phyloP scores from a whole-genome alignment of 345 rosid species.

The Boechera divaricarpa region DNA sequence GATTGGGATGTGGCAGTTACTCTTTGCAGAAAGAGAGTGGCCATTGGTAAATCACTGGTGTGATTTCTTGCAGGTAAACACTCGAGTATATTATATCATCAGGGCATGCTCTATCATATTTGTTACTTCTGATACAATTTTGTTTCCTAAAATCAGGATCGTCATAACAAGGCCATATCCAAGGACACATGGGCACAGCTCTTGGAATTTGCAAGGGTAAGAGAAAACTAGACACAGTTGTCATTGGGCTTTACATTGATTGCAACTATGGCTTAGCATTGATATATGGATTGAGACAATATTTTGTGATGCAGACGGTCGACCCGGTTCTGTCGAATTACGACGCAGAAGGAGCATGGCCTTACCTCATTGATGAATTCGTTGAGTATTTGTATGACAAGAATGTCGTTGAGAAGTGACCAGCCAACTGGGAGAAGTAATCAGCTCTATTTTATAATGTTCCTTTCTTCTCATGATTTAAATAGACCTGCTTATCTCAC shows the following conservation, averaged over 20 bases:
- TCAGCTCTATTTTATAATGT: slow-evolving; percentile 21
- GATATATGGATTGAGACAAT: slow-evolving; percentile 26
- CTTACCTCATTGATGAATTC: slow-evolving; percentile 93
- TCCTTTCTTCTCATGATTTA: slow-evolving; percentile 28
- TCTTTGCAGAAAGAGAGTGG: slow-evolving; percentile 96
- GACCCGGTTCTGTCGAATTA: slow-evolving; percentile 72
- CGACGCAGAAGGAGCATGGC: slow-evolving; percentile 98
- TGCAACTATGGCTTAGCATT: slow-evolving; percentile 23
- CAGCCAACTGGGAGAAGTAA: slow-evolving; percentile 38
- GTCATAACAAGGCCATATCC: slow-evolving; percentile 95
- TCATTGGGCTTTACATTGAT: slow-evolving; percentile 17
- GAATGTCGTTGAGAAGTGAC: slow-evolving; percentile 49
- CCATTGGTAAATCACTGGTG: slow-evolving; percentile 95
- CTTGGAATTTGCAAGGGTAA: slow-evolving; percentile 89
- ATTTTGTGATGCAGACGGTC: slow-evolving; percentile 57
- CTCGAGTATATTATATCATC: slow-evolving; percentile 9
- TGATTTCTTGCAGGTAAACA: slow-evolving; percentile 86
- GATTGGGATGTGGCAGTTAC: slow-evolving; percentile 98
- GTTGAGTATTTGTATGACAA: slow-evolving; percentile 90
- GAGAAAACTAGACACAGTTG: slow-evolving; percentile 18
- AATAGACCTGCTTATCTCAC: slow-evolving; percentile 33
- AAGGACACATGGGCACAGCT: slow-evolving; percentile 98
- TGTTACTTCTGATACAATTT: slow-evolving; percentile 32
- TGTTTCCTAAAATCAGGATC: slow-evolving; percentile 61
- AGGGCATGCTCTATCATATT: slow-evolving; percentile 19